These are phyloP conservation scores for Fusarium liriodendri DNA, from an alignment of 2,329 filamentous ascomycete species.

Conservation along the genomic window DNA sequence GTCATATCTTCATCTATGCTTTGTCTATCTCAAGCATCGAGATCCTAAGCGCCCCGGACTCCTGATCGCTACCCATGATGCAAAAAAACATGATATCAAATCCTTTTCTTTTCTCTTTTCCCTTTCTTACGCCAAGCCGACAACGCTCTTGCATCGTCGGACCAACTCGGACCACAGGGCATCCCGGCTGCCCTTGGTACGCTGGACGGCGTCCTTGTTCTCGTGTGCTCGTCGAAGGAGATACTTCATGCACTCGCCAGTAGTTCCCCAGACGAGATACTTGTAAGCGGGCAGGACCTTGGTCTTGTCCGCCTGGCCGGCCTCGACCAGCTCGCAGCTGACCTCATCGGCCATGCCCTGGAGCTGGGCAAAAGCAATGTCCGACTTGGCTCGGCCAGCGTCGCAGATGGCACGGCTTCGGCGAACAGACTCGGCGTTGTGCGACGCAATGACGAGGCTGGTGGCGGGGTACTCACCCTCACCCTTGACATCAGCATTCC, in stretches of 20 bases:
- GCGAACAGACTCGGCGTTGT: slow-evolving; percentile 80
- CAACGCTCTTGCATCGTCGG: slow-evolving; percentile 61
- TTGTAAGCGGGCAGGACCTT: slow-evolving; percentile 71
- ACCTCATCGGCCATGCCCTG: slow-evolving; percentile 98
- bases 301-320: slow-evolving; percentile 46
- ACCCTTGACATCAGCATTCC: slow-evolving; percentile 50
- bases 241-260: slow-evolving; percentile 88
- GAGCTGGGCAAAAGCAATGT: slow-evolving; percentile 72
- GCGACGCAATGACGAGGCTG: slow-evolving; percentile 80
- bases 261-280: slow-evolving; percentile 77
- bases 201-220: slow-evolving; percentile 76
- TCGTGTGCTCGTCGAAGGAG: slow-evolving; percentile 72
- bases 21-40: slow-evolving; percentile 41
- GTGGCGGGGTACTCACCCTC: slow-evolving; percentile 65
- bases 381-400: slow-evolving; percentile 53
- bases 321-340: slow-evolving; percentile 69
- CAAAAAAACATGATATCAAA: slow-evolving; percentile 41
- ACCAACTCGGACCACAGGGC: slow-evolving; percentile 72
- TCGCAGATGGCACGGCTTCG: slow-evolving; percentile 65
- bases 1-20: slow-evolving; percentile 44
- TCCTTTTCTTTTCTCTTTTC: slow-evolving; percentile 18
- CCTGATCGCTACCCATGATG: slow-evolving; percentile 46
- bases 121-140: slow-evolving; percentile 50
- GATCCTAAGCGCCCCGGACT: slow-evolving; percentile 42
- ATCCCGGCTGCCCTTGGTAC: slow-evolving; percentile 70